Evolutionary conservation across 768 basidiomycete species (phyloP).

Genomic region (Amanita pallidorosea): DNA sequence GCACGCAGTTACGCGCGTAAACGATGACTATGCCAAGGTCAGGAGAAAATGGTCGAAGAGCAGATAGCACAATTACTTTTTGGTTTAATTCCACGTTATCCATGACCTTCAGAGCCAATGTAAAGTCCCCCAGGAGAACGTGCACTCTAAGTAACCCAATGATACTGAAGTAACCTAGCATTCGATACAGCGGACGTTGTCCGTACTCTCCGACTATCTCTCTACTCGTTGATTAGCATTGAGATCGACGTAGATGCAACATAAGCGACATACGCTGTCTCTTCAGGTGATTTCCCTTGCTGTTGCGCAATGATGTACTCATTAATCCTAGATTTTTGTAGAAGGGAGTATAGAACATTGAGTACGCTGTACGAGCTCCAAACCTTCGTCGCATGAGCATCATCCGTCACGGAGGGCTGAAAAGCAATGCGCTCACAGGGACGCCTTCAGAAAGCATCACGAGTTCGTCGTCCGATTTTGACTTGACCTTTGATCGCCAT

Average conservation of each 20-base stretch:
- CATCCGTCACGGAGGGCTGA: not conserved
- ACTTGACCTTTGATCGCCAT: conserved; percentile 77
- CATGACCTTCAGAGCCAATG: conserved; percentile 90
- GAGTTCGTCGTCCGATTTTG: conserved; percentile 86
- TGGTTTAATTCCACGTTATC: conserved; percentile 88
- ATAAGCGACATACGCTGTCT: conserved; percentile 59
- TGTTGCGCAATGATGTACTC: conserved; percentile 83
- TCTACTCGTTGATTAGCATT: conserved; percentile 24
- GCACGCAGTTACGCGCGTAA: conserved; percentile 92
- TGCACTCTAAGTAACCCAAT: conserved; percentile 94
- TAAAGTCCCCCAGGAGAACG: conserved; percentile 91
- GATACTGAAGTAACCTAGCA: conserved; percentile 94
- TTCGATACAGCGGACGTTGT: conserved; percentile 78
- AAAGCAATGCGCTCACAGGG: conserved; percentile 30
- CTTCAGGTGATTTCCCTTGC: conserved; percentile 69
- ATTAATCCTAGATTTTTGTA: conserved; percentile 94
- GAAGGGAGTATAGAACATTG: conserved; percentile 96
- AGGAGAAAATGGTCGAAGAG: conserved; percentile 4
- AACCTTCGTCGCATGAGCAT: conserved; percentile 34
- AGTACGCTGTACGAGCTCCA: conserved; percentile 99
- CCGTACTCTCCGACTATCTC: conserved; percentile 91
- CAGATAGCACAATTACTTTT: conserved; percentile 38
- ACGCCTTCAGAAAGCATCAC: conserved; percentile 67
- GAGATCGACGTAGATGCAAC: not conserved
- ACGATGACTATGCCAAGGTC: conserved; percentile 47